Conservation (phyloP, 495 filamentous ascomycete genomes). For the Neurospora sp. region DNA sequence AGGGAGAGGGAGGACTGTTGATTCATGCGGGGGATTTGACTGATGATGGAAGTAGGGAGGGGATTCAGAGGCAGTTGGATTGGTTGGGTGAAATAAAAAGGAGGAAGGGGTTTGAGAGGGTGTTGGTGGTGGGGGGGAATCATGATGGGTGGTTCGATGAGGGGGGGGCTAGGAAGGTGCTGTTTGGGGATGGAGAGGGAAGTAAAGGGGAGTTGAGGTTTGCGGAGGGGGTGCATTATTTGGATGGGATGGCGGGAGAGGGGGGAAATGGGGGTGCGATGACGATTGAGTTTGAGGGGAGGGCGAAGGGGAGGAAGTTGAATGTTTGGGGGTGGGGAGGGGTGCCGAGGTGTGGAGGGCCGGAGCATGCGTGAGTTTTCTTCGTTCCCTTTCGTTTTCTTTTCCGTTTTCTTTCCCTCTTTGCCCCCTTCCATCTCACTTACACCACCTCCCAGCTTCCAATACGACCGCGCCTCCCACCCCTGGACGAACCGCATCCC, state of each 20-base stretch:
- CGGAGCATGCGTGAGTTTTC: constrained; percentile 45
- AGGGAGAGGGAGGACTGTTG: constrained; percentile 80
- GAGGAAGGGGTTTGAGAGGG: constrained; percentile 42
- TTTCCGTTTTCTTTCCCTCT: background rate
- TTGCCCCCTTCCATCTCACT: background rate
- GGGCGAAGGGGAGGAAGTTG: constrained; percentile 33
- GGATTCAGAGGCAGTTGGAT: constrained; percentile 67
- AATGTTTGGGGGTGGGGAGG: constrained; percentile 45
- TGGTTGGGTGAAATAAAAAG: constrained; percentile 56
- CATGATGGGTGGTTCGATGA: constrained; percentile 76
- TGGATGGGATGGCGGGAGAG: constrained; percentile 33
- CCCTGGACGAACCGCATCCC: constrained; percentile 51
- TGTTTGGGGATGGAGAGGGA: constrained; percentile 20
- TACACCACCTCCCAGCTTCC: constrained; percentile 25
- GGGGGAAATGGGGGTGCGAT: constrained; percentile 35
- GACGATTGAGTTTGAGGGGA: constrained; percentile 32
- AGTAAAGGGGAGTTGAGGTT: constrained; percentile 24
- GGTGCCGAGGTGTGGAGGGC: constrained; percentile 39
- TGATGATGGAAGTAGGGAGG: constrained; percentile 55
- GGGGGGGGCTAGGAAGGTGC: constrained; percentile 23
- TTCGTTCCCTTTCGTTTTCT: background rate
- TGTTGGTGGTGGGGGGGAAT: constrained; percentile 72
- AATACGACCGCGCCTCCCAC: constrained; percentile 31
- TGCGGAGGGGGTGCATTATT: constrained; percentile 39
- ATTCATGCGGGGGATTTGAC: constrained; percentile 85